A percentile compares a stretch with the other conserved stretches of the same genome.
phyloP scores from a whole-genome alignment of 768 basidiomycete genomes.

The Pilatotrama ljubarskyi region DNA sequence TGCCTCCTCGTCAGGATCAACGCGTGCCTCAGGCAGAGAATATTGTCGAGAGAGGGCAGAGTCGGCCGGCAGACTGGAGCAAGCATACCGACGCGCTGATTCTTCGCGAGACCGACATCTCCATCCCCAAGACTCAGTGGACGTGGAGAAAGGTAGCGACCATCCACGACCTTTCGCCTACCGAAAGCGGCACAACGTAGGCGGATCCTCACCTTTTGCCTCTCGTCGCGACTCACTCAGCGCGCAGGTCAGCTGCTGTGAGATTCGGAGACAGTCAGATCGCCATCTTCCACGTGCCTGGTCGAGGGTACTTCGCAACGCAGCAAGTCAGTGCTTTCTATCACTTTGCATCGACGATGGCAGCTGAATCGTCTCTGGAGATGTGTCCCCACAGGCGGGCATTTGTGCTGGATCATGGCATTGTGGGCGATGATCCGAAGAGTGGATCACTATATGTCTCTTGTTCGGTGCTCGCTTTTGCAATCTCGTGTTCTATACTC shows the following conservation, averaged over 20 bases:
- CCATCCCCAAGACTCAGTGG: constrained; percentile 53
- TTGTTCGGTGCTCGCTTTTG: constrained; percentile 35
- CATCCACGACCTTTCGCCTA: constrained; percentile 49
- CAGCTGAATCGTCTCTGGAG: constrained; percentile 25
- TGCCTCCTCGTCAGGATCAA: constrained; percentile 37
- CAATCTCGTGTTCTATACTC: background rate
- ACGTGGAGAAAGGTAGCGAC: constrained; percentile 53
- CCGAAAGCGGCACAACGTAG: constrained; percentile 46
- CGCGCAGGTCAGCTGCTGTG: constrained; percentile 45
- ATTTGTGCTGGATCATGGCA: constrained; percentile 69
- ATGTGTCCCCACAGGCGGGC: constrained; percentile 56
- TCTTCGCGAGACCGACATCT: constrained; percentile 39
- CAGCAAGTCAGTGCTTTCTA: constrained; percentile 52
- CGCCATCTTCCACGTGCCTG: constrained; percentile 65
- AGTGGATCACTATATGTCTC: constrained; percentile 50
- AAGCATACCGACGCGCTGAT: constrained; percentile 52
- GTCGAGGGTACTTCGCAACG: constrained; percentile 59
- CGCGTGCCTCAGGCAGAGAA: constrained; percentile 46
- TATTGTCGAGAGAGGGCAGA: constrained; percentile 61
- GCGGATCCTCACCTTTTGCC: constrained; percentile 18
- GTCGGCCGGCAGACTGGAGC: constrained; percentile 69
- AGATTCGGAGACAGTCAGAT: constrained; percentile 67
- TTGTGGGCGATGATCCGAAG: constrained; percentile 62
- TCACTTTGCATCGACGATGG: background rate
- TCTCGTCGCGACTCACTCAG: background rate